Percentiles rank a stretch among this genome's conserved stretches.
Evolutionary conservation across 495 filamentous ascomycete genomes (phyloP).

Genomic region (Umbilicaria muhlenbergii): DNA sequence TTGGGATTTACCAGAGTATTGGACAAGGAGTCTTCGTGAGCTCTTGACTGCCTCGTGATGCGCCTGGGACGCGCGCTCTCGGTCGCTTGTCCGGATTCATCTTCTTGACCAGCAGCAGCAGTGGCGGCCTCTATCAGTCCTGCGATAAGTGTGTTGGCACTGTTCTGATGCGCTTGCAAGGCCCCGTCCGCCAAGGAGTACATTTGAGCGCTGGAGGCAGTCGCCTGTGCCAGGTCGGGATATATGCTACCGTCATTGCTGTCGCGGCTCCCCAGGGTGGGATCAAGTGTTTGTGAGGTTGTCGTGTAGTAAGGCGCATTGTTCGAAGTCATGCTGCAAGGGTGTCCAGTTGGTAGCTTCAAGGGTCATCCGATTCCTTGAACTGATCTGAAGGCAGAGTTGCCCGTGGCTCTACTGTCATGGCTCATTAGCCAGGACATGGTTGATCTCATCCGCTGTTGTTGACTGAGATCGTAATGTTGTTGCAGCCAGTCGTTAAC

Average conservation of each 20-base stretch:
- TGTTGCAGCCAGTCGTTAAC: too few relatives aligned
- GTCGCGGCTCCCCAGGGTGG: neutral
- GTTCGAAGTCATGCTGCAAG: too few relatives aligned
- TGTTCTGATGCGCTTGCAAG: conserved; percentile 23
- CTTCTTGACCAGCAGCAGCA: conserved; percentile 33
- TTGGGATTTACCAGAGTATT: conserved; percentile 24
- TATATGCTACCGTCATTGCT: conserved; percentile 17
- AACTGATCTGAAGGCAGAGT: too few relatives aligned
- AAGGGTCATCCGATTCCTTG: too few relatives aligned
- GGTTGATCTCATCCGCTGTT: too few relatives aligned
- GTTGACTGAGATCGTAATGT: too few relatives aligned
- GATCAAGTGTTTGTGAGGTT: too few relatives aligned
- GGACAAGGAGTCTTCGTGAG: conserved; percentile 24
- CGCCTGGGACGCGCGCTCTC: conserved; percentile 26
- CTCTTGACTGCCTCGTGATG: conserved; percentile 19
- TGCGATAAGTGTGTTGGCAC: conserved; percentile 31
- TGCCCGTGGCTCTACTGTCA: too few relatives aligned
- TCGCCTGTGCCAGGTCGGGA: conserved; percentile 12
- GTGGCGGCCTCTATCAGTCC: conserved; percentile 37
- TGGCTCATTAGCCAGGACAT: too few relatives aligned
- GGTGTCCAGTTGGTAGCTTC: too few relatives aligned
- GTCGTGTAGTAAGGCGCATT: too few relatives aligned
- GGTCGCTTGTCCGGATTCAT: conserved; percentile 8
- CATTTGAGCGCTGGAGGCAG: conserved; percentile 16
- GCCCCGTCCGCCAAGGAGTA: conserved; percentile 21